Conservation (phyloP, 441 rosid genomes). For the Populus hybrid region DNA sequence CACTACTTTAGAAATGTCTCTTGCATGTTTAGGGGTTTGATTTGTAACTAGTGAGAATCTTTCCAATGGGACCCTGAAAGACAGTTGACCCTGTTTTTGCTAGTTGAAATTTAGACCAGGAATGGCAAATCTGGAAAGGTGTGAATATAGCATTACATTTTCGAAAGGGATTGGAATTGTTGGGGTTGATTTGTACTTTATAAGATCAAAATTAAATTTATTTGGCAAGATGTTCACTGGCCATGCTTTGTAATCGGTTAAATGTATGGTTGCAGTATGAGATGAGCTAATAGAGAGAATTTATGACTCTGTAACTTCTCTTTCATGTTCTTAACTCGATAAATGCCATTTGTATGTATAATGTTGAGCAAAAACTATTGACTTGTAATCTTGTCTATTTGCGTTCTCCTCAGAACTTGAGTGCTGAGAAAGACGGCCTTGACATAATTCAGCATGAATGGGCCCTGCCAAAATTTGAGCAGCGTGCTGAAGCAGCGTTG, state of each 20-base stretch:
- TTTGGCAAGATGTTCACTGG: background rate
- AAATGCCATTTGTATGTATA: background rate
- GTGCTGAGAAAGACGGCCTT: constrained; percentile 91
- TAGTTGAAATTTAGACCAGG: background rate
- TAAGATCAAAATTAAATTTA: background rate
- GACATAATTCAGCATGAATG: constrained; percentile 92
- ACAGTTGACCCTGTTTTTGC: background rate
- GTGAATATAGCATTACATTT: background rate
- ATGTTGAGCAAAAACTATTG: background rate
- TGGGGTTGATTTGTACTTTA: background rate
- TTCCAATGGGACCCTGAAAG: background rate
- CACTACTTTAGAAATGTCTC: background rate
- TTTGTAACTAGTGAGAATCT: background rate
- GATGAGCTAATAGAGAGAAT: background rate
- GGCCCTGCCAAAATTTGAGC: constrained; percentile 85
- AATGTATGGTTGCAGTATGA: background rate
- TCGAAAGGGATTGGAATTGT: background rate
- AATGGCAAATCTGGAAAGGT: background rate
- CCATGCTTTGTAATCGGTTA: background rate
- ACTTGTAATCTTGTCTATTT: constrained; percentile 1
- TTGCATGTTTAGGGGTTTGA: background rate
- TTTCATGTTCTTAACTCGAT: background rate
- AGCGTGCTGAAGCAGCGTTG: constrained; percentile 78
- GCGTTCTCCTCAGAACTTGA: constrained; percentile 52
- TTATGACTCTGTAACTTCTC: background rate